Percentiles rank a stretch among this genome's conserved stretches.
Evolutionary conservation across 129 eudicot genomes (phyloP).

Genomic region (Erigeron canadensis): DNA sequence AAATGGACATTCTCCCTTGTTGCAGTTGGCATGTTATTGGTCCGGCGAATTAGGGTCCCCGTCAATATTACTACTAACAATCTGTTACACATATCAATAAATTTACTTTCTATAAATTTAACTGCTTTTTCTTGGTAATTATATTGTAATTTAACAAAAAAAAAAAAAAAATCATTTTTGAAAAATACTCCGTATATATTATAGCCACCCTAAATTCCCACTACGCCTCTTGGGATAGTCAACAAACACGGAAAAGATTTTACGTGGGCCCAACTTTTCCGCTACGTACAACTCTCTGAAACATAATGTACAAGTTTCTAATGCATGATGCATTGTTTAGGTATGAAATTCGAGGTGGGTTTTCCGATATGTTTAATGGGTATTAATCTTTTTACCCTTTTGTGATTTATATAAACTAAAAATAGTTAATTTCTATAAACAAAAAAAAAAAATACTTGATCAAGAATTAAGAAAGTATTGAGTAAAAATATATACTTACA

Average conservation of each 20-base stretch:
- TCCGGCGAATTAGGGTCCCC: constrained; percentile 29
- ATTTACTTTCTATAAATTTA: constrained; percentile 13
- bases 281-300: not conserved
- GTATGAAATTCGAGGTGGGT: not conserved
- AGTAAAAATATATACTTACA: too few species aligned
- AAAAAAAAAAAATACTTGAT: constrained; percentile 1
- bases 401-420: not conserved
- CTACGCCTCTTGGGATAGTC: not conserved
- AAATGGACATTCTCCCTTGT: constrained; percentile 36
- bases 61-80: constrained; percentile 11
- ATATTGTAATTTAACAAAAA: constrained; percentile 1
- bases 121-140: constrained; percentile 1
- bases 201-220: constrained; percentile 1
- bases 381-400: constrained; percentile 10
- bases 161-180: too few species aligned
- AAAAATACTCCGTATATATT: too few species aligned
- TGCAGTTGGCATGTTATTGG: constrained; percentile 40
- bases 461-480: constrained; percentile 2
- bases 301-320: not conserved
- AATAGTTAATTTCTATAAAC: too few species aligned
- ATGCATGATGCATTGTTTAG: not conserved
- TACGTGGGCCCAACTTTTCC: not conserved
- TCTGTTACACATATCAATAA: constrained; percentile 27
- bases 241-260: not conserved
- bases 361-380: constrained; percentile 6